phyloP scores from a whole-genome alignment of 2,329 filamentous ascomycete species.

The Aspergillus piperis region DNA sequence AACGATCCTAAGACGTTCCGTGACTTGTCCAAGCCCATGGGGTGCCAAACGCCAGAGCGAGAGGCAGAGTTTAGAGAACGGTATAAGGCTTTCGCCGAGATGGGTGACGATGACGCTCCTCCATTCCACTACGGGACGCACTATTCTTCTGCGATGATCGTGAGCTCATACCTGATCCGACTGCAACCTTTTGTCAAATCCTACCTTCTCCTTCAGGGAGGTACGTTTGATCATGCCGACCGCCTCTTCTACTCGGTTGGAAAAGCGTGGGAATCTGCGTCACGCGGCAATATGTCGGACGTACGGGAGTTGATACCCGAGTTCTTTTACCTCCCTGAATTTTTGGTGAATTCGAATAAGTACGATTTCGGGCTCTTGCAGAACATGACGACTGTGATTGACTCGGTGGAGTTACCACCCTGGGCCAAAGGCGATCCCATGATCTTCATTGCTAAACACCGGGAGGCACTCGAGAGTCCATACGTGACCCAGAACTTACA shows the following conservation, averaged over 20 bases:
- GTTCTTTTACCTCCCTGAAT: slow-evolving; percentile 96
- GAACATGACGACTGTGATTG: slow-evolving; percentile 74
- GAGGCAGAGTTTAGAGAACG: slow-evolving; percentile 79
- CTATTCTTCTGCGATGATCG: slow-evolving; percentile 98
- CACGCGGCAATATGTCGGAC: slow-evolving; percentile 86
- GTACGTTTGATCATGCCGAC: slow-evolving; percentile 93
- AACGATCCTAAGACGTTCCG: slow-evolving; percentile 82
- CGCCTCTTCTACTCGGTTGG: slow-evolving; percentile 91
- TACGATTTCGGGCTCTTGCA: slow-evolving; percentile 93
- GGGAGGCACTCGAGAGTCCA: slow-evolving; percentile 92
- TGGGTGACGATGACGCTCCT: slow-evolving; percentile 72
- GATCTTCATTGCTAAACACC: slow-evolving; percentile 91
- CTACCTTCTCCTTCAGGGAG: slow-evolving; percentile 91
- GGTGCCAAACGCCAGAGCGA: slow-evolving; percentile 75
- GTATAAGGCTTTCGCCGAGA: slow-evolving; percentile 85
- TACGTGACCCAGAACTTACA: slow-evolving; percentile 89
- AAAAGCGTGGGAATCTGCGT: slow-evolving; percentile 88
- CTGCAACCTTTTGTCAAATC: slow-evolving; percentile 96
- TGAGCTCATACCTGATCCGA: slow-evolving; percentile 92
- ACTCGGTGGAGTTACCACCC: slow-evolving; percentile 83
- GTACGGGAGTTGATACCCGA: slow-evolving; percentile 94
- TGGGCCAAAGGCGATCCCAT: slow-evolving; percentile 97
- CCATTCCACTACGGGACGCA: slow-evolving; percentile 98
- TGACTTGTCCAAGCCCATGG: slow-evolving; percentile 94
- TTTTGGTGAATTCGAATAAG: slow-evolving; percentile 87